Base-by-base conservation (phyloP, 1,284 basidiomycete genomes). In the Wolfiporia cocos region DNA sequence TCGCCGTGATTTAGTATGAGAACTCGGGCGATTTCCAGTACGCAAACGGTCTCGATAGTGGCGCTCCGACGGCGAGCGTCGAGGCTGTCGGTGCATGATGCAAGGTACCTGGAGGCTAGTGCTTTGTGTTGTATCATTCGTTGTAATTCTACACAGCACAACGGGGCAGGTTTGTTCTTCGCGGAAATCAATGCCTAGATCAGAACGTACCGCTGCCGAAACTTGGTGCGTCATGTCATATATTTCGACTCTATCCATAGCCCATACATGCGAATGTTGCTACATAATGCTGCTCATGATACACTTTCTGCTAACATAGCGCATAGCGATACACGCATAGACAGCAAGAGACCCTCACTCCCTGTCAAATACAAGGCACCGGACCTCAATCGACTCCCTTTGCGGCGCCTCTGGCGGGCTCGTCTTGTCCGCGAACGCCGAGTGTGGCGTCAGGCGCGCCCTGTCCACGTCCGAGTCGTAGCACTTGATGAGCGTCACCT, bases 11-110 rank as follows among this genome's bases (percentile, higher is more conserved):
- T 6, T 52, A 93, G 87, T 85, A 94, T 59, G 92, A 94, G 63
- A 92, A 92, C 59, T 93, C 91, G 18, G 74, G 75, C 46, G 84
- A 92, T 58, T 95, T 95, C 68, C 90, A 94, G 62, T 93, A 92
- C 48, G 76, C 82, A 9, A 73, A 84, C 57, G 71, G 69, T 12
- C 58, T 83, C 18, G 65, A 64, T 12, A 31, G n/a, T 11, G 38
- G 34, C 3, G 44, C 36, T 4, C 3, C 41, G 5, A 23, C 22
- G 21, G 26, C 42, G 32, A 39, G 42, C 44, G 32, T 45, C 15
- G 28, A 14, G 17, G 35, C 44, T 33, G 44, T 42, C 6, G 44
- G 39, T 5, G 34, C 35, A 20, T 46, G 43, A 46, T n/a, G 7
- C 14, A 11, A 24, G 10, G 37, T 24, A 37, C 15, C n/a, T 37